phyloP scores from a whole-genome alignment of 257 asterid species.

The Apocynum venetum region DNA sequence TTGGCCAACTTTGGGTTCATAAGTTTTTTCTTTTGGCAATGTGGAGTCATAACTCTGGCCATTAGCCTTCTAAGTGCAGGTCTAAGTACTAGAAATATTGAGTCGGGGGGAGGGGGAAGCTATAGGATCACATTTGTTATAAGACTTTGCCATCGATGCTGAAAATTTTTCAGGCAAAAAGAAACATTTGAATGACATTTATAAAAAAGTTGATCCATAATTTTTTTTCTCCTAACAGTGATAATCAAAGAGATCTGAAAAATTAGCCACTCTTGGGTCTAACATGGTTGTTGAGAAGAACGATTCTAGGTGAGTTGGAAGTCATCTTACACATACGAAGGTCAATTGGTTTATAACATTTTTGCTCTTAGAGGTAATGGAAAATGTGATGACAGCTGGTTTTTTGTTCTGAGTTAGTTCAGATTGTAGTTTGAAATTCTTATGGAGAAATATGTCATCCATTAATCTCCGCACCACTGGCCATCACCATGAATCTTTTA shows the following conservation, averaged over 20 bases:
- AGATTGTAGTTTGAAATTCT: not conserved
- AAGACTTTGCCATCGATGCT: not conserved
- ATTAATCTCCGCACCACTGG: not conserved
- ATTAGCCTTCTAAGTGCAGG: not conserved
- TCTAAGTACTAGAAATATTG: not conserved
- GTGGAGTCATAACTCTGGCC: not conserved
- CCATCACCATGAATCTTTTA: not conserved
- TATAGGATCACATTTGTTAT: not conserved
- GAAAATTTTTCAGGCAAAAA: not conserved
- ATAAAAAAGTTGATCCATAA: not conserved
- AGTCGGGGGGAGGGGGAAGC: not conserved
- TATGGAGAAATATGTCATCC: not conserved
- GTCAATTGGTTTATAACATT: not conserved
- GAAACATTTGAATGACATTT: not conserved
- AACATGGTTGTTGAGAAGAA: not conserved
- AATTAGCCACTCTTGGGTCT: not conserved
- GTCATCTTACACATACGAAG: not conserved
- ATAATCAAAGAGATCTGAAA: not conserved
- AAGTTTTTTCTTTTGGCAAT: not conserved
- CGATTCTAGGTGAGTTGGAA: not conserved
- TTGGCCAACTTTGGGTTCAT: not conserved
- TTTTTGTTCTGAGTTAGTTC: too few relatives aligned
- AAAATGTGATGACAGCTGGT: not conserved
- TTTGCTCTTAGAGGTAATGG: not conserved
- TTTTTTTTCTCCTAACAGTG: too few relatives aligned